Evolutionary conservation across 164 flowering plant genomes (phyloP), one percentile per base, ranked within the genome.

Genomic region (Buxus sempervirens): DNA sequence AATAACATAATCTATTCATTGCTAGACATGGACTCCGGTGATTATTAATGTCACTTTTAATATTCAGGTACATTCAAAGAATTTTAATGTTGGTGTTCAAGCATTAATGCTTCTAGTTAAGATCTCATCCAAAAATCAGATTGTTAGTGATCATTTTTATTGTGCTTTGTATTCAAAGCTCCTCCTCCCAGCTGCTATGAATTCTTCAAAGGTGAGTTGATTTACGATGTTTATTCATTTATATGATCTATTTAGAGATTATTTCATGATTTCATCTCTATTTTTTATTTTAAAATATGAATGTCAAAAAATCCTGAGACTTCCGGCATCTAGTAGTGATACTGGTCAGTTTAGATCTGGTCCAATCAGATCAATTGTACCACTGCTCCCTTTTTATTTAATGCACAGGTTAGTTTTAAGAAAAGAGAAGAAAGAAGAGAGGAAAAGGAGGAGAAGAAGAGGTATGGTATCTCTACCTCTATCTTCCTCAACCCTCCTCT

Each of bases 61-160:
- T 49, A 9, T 82, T 76, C 85, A 92, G 99, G 98, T 90, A 63
- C 99, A 96, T 77, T 93, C 99, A 8, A 82, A 83, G 72, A 96
- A 90, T 78, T 96, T 96, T 63, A 96, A 96, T 79, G 91, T 96
- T 16, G 96, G 95, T 24, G 83, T 96, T 76, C 99, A 96, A 80
- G 93, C 98, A 22, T 75, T 96, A 56, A 87, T 88, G 95, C 99
- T 96, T 84, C 86, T 93, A 59, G 91, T 87, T 75, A 92, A 93
- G 69, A 86, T 96, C 68, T 84, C 97, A 61, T 82, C 94, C 42
- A 93, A 90, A 83, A 91, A 91, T 73, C 96, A 91, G 78, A 81
- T 90, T 67, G 97, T 86, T 51, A 93, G 98, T 72, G 99, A 90
- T 60, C 82, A 98, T 23, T 96, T 87, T 81, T 96, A 87, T 75